Evolutionary conservation across 129 eudicot species (phyloP).

Genomic region (Apium graveolens): DNA sequence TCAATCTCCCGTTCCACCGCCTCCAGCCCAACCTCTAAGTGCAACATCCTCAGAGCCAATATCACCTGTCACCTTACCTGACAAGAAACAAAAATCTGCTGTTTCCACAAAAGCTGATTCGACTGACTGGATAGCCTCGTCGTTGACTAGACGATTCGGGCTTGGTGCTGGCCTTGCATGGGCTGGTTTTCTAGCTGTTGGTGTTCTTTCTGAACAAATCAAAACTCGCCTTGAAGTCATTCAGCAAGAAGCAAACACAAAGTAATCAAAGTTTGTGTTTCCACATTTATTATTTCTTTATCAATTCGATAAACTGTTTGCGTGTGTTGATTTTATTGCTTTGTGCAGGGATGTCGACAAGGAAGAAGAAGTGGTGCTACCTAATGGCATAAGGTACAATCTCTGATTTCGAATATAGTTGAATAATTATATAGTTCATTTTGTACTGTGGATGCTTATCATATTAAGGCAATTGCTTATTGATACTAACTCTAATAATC

Average conservation of each 20-base stretch:
- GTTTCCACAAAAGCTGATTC: conserved; percentile 44
- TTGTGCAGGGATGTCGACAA: conserved; percentile 75
- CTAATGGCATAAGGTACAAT: conserved; percentile 74
- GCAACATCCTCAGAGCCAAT: conserved; percentile 35
- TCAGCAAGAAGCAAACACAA: conserved; percentile 66
- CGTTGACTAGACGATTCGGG: conserved; percentile 80
- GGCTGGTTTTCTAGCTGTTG: conserved; percentile 79
- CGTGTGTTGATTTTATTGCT: background rate
- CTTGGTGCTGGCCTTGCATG: conserved; percentile 97
- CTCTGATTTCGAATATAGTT: background rate
- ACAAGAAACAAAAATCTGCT: conserved; percentile 22
- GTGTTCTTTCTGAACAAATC: conserved; percentile 80
- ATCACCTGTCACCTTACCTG: conserved; percentile 14
- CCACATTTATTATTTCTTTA: background rate
- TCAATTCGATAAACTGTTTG: background rate
- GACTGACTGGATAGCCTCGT: conserved; percentile 88
- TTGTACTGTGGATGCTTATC: background rate
- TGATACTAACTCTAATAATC: too few species aligned
- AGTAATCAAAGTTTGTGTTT: conserved; percentile 23
- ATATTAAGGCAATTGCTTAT: too few species aligned
- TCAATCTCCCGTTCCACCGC: background rate
- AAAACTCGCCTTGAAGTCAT: conserved; percentile 81
- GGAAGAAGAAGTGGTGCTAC: conserved; percentile 74
- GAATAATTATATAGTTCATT: background rate
- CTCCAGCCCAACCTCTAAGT: conserved; percentile 23